Evolutionary conservation across 495 filamentous ascomycete genomes (phyloP), one percentile per base, ranked within the genome.

Genomic region (Parathielavia appendiculata): DNA sequence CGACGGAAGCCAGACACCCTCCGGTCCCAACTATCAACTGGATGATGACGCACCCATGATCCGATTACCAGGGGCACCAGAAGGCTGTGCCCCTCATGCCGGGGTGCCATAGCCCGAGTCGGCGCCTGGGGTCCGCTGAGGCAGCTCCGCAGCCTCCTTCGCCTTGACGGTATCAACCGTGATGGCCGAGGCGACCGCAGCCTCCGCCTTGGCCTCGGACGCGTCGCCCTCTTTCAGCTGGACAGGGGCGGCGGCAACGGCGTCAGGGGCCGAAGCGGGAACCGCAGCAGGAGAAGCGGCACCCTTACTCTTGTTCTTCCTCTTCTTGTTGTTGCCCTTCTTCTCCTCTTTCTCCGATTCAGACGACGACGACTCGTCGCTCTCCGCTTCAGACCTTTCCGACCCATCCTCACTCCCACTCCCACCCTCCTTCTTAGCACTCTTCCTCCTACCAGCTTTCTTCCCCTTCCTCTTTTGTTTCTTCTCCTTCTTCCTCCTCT

Each of bases 71-170:
- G 7, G 16, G n/a, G 36, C 10, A 19, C 1, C 13, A 4, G 35
- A 22, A 43, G 23, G 20, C 51, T 53, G 11, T 43, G 39, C 22
- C 16, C 4, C 26, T 32, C 50, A 14, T 40, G 32, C 47, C 26
- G 57, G 50, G 5, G 57, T 59, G n/a, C 67, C 70, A 46, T 72
- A 74, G 12, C 70, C 71, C 3, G 71, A 72, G 45, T 74, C 71
- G 6, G 41, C 63, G 1, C 67, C 59, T 55, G 60, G 58, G 44
- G 40, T 60, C 66, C 48, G 23, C n/a, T 44, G 41, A 32, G 46
- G 38, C 20, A 30, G 68, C 59, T 36, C 43, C 1, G 55, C 66
- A n/a, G 60, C 66, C 11, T 61, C 58, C 47, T 54, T 69, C 22
- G 49, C 58, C 20, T 65, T 57, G 39, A 44, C 56, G 38, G 58